These are phyloP conservation scores for Colletotrichum higginsianum DNA, from an alignment of 2,329 filamentous ascomycete species.

Conservation along the genomic window DNA sequence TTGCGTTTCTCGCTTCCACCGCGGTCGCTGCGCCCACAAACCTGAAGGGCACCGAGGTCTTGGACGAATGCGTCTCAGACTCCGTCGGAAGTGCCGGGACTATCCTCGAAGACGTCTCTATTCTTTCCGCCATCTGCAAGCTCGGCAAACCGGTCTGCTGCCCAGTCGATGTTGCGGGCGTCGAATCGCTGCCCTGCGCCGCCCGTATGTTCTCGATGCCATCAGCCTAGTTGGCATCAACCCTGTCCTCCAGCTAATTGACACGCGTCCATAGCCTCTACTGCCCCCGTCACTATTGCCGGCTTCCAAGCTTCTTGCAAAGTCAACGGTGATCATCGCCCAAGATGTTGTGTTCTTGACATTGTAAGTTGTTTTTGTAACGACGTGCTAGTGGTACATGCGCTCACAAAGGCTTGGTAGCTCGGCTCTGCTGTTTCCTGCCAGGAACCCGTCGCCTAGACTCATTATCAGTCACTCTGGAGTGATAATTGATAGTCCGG, in stretches of 20 bases:
- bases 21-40: constrained; percentile 16
- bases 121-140: neutral
- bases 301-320: constrained; percentile 7
- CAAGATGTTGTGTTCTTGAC: constrained; percentile 19
- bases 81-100: neutral
- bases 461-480: neutral
- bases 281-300: neutral
- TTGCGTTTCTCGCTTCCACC: constrained; percentile 5
- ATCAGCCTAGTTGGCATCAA: too few relatives aligned
- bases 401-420: neutral
- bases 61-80: constrained; percentile 4
- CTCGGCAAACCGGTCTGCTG: constrained; percentile 15
- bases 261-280: neutral
- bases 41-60: neutral
- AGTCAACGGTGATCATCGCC: neutral
- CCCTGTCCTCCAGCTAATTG: neutral
- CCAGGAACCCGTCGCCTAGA: neutral
- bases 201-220: neutral
- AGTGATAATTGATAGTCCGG: neutral
- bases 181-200: neutral
- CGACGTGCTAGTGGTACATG: neutral
- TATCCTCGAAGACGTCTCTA: neutral
- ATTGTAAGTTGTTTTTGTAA: constrained; percentile 1
- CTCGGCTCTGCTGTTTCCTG: neutral
- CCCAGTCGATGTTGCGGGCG: neutral